Evolutionary conservation across 768 basidiomycete genomes (phyloP).

Genomic region (Tulasnella sp.): DNA sequence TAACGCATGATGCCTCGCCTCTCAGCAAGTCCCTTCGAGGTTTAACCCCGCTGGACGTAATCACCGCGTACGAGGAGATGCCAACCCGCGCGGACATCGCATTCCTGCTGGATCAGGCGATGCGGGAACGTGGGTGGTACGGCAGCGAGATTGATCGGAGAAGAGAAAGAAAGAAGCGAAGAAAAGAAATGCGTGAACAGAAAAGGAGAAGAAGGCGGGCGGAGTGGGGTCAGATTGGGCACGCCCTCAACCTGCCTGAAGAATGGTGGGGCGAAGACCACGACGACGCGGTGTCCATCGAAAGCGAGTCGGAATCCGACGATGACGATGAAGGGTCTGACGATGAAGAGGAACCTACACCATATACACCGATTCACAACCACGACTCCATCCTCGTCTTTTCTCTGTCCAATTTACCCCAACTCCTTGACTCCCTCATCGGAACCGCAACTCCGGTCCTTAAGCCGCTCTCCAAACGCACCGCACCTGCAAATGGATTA

Average conservation of each 20-base stretch:
- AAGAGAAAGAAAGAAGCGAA: slow-evolving; percentile 47
- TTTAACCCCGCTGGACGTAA: slow-evolving; percentile 80
- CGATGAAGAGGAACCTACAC: slow-evolving; percentile 39
- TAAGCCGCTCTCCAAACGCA: slow-evolving; percentile 41
- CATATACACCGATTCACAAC: slow-evolving; percentile 64
- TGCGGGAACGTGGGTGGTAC: slow-evolving; percentile 47
- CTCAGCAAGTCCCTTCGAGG: slow-evolving; percentile 68
- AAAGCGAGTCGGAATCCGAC: slow-evolving; percentile 30
- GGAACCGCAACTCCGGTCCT: slow-evolving; percentile 62
- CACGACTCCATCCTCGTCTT: slow-evolving; percentile 91
- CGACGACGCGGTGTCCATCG: slow-evolving; percentile 16
- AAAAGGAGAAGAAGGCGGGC: slow-evolving; percentile 47
- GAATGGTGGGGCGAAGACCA: slow-evolving; percentile 47
- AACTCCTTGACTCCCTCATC: slow-evolving; percentile 76
- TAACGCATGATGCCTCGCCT: slow-evolving; percentile 86
- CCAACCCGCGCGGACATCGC: slow-evolving; percentile 81
- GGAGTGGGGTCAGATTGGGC: slow-evolving; percentile 37
- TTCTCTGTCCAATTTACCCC: slow-evolving; percentile 66
- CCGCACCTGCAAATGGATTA: slow-evolving; percentile 83
- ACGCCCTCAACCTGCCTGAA: slow-evolving; percentile 41
- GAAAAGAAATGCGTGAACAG: slow-evolving; percentile 44
- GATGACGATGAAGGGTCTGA: slow-evolving; percentile 39
- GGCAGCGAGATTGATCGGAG: slow-evolving; percentile 52
- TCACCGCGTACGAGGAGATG: slow-evolving; percentile 72
- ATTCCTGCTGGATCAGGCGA: slow-evolving; percentile 79